Conservation (phyloP, 345 rosid genomes). For the Leavenworthia alabamica region DNA sequence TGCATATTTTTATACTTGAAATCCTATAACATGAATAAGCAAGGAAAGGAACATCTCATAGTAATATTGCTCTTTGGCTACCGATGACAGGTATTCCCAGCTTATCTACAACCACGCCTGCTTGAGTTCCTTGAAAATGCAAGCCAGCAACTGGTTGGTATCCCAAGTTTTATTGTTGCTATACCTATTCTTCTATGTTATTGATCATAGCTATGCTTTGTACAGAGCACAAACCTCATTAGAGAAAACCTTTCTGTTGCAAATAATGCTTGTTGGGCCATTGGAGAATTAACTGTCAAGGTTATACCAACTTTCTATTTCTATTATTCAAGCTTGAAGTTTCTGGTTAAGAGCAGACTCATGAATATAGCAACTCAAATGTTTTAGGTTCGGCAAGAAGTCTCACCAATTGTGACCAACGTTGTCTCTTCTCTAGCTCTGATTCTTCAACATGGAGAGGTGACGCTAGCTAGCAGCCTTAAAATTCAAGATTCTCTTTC, state of each 20-base stretch:
- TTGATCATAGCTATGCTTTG: constrained; percentile 21
- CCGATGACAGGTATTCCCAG: constrained; percentile 49
- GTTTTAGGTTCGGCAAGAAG: constrained; percentile 80
- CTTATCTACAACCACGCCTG: constrained; percentile 58
- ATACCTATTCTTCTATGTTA: constrained; percentile 5
- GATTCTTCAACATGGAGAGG: constrained; percentile 81
- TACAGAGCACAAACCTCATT: constrained; percentile 57
- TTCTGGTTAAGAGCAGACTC: constrained; percentile 7
- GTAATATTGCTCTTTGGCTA: constrained; percentile 9
- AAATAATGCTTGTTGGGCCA: constrained; percentile 98
- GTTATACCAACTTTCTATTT: constrained; percentile 29
- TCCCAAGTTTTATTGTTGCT: constrained; percentile 15
- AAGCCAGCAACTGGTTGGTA: constrained; percentile 75
- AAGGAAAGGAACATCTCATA: neutral
- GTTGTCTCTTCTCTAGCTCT: constrained; percentile 63
- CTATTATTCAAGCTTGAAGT: neutral
- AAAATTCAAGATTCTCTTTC: neutral
- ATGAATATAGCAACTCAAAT: constrained; percentile 7
- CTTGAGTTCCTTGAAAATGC: constrained; percentile 59
- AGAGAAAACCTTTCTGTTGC: constrained; percentile 80
- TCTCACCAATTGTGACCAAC: constrained; percentile 72
- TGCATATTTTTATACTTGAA: neutral
- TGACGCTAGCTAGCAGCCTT: constrained; percentile 26
- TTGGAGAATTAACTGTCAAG: constrained; percentile 95
- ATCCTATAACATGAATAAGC: neutral